Base-by-base conservation (phyloP, 345 rosid genomes). In the Acer negundo region DNA sequence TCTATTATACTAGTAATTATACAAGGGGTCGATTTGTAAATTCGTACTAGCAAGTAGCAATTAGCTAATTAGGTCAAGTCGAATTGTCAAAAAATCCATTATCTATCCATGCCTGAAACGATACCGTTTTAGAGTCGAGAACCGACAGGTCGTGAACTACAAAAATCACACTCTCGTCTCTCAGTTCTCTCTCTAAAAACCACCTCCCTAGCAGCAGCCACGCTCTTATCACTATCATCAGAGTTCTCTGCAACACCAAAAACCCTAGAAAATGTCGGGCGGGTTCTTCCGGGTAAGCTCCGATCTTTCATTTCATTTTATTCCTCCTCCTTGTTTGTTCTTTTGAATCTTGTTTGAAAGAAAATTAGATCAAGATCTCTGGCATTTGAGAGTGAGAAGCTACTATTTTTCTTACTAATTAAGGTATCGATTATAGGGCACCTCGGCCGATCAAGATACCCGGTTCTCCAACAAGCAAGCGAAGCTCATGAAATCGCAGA, bases 401-500 rank as follows among this genome's bases (percentile, higher is more conserved):
- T n/a, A 6, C 62, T 20, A 46, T 49, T 75, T 44, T 13, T 49
- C n/a, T 4, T 35, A 13, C 24, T 69, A 55, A 68, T 75, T 71
- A 26, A 42, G 11, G 9, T 69, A 44, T 62, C 2, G 19, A 49
- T 64, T 79, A 10, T 59, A 97, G 99, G 99, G 99, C 28, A 93
- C 99, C 49, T 92, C 98, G 70, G 97, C 97, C 20, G 99, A 97
- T 72, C 99, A 97, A 75, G 99, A 97, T 81, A 94, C 98, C 71
- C 88, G 99, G 77, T 97, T 94, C 84, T 97, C 99, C 40, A 97
- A 97, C 92, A 97, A 97, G 90, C 98, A 97, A 81, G 98, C 97
- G 7, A 94, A 91, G 85, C 89, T 97, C 42, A 35, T 94, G 85
- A 97, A 97, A 77, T 87, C 97, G 75, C 98, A 92, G 89, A 97